Evolutionary conservation across 2,329 filamentous ascomycete genomes (phyloP), one percentile per base, ranked within the genome.

Genomic region (Penicillium sp.): DNA sequence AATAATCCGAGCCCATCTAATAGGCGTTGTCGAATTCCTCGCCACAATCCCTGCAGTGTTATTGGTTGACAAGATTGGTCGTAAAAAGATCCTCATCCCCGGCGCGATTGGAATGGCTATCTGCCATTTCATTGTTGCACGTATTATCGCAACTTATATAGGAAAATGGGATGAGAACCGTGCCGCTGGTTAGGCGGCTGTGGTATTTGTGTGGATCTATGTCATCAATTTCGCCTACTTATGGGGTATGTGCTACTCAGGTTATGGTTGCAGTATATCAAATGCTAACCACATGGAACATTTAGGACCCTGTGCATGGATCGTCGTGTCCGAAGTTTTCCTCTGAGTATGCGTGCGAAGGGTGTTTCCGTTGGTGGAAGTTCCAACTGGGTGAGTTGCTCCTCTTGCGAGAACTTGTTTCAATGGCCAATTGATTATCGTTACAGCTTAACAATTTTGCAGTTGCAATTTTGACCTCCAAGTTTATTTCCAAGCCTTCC

Each of bases 241-340:
- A 0, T 90, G 87, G 87, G 87, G 88, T 37, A 31, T 56, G 54
- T 53, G 23, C 58, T 22, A 40, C 49, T 63, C 9, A 18, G 2
- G 9, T n/a, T 43, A 9, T 37, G 33, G n/a, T 15, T n/a, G 26
- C 14, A 9, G n/a, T 45, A 6, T 45, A 27, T 11, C 25, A 7
- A 11, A 3, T n/a, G 12, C 9, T 26, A 45, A 31, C 14, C 12
- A 29, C 3, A 23, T 29, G 8, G 4, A 44, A 15, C 7, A 29
- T 45, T 25, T 23, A 42, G 18, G 40, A 15, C 42, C 42, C 14
- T 26, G 42, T 27, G 82, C 85, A 0, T 91, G 89, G 89, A 89
- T 90, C 57, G 79, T 92, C 53, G 82, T 90, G 2, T 83, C 87
- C 2, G 89, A 91, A 72, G 84, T 92, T 41, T 92, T 86, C 85